Conservation (phyloP, 164 flowering plant genomes). For the Umbellularia californica region DNA sequence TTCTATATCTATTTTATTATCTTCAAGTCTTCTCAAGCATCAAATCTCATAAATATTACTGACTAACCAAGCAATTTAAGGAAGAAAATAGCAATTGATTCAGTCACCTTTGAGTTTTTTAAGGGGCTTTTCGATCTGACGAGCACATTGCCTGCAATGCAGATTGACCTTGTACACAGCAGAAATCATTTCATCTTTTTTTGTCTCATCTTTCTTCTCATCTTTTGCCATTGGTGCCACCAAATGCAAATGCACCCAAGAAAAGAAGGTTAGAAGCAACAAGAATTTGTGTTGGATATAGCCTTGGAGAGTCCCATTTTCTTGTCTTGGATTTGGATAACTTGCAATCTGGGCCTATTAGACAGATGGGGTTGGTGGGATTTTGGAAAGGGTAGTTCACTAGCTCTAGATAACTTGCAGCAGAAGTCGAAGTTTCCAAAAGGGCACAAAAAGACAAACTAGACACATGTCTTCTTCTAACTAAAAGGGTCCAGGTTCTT, state of each 20-base stretch:
- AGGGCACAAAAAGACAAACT: background rate
- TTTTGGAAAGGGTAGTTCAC: slow-evolving; percentile 4
- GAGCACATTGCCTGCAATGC: slow-evolving; percentile 66
- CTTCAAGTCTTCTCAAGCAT: no score
- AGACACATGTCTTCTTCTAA: background rate
- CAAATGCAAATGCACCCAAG: background rate
- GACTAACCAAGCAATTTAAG: slow-evolving; percentile 1
- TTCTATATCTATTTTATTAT: no score
- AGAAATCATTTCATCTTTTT: slow-evolving; percentile 26
- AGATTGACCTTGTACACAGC: slow-evolving; percentile 60
- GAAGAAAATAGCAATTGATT: background rate
- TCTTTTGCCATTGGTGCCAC: background rate
- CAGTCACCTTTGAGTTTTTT: slow-evolving; percentile 45
- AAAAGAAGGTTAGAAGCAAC: background rate
- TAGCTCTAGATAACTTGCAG: background rate
- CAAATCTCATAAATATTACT: no score
- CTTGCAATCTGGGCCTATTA: background rate
- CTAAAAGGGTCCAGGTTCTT: background rate
- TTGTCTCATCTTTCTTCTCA: background rate
- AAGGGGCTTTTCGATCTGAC: slow-evolving; percentile 50
- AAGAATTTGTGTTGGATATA: background rate
- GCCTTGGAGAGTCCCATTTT: background rate
- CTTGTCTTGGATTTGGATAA: background rate
- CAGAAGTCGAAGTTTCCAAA: background rate
- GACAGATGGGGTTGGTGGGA: slow-evolving; percentile 2